phyloP scores from a whole-genome alignment of 2,329 filamentous ascomycete species.

The Exophiala phaeomuriformis region DNA sequence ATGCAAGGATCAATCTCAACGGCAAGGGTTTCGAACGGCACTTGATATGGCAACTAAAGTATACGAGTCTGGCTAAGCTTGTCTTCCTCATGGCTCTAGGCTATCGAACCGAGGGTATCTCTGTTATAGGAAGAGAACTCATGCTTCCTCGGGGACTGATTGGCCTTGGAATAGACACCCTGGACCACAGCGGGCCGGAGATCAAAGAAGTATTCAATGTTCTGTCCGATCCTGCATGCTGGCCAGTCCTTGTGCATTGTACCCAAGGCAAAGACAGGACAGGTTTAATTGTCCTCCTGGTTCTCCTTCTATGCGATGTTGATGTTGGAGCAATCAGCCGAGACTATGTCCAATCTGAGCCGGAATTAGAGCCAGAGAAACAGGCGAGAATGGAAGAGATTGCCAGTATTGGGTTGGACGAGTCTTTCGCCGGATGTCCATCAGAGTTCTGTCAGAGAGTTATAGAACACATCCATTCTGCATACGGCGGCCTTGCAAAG shows the following conservation, averaged over 20 bases:
- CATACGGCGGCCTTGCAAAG: conserved; percentile 57
- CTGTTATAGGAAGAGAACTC: conserved; percentile 60
- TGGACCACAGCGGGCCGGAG: conserved; percentile 57
- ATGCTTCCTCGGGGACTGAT: conserved; percentile 66
- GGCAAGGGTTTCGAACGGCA: conserved; percentile 62
- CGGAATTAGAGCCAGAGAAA: conserved; percentile 54
- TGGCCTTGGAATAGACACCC: conserved; percentile 61
- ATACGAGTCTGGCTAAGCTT: conserved; percentile 52
- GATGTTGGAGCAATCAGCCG: conserved; percentile 50
- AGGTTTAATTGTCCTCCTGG: conserved; percentile 62
- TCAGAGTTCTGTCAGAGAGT: conserved; percentile 57
- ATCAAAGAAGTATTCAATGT: conserved; percentile 65
- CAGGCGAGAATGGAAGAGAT: conserved; percentile 63
- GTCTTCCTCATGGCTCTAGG: conserved; percentile 57
- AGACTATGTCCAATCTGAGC: conserved; percentile 64
- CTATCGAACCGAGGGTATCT: conserved; percentile 61
- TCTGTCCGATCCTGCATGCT: conserved; percentile 48
- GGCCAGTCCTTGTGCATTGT: conserved; percentile 69
- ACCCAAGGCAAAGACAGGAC: conserved; percentile 85
- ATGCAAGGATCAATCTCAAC: conserved; percentile 65
- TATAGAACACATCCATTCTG: conserved; percentile 49
- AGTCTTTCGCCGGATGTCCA: conserved; percentile 64
- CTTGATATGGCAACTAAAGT: conserved; percentile 61
- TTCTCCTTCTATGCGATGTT: conserved; percentile 55
- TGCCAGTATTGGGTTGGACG: conserved; percentile 59